phyloP scores from a whole-genome alignment of 164 flowering plant species.

The Tetrastigma voinierianum region DNA sequence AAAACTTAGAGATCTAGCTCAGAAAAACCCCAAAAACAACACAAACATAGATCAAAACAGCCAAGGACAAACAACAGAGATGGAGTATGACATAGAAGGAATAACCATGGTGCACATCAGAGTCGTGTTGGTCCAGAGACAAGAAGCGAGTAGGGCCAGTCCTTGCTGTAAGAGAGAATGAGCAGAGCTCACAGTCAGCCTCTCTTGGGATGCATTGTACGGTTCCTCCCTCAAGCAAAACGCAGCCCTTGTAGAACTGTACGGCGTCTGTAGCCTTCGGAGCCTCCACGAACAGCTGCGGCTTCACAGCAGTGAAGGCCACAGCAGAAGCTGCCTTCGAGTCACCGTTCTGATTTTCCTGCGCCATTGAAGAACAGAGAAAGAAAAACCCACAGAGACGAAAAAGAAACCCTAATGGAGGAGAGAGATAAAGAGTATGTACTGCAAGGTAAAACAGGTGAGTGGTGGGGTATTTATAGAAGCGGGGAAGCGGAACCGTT shows the following conservation, averaged over 20 bases:
- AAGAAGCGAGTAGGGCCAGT: slow-evolving; percentile 46
- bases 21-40: not conserved
- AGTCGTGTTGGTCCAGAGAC: slow-evolving; percentile 48
- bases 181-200: slow-evolving; percentile 79
- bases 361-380: slow-evolving; percentile 34
- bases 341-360: slow-evolving; percentile 39
- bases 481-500: slow-evolving; percentile 50
- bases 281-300: slow-evolving; percentile 58
- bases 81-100: slow-evolving; percentile 4
- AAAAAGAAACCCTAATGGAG: slow-evolving; percentile 32
- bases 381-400: slow-evolving; percentile 9
- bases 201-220: slow-evolving; percentile 65
- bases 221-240: slow-evolving; percentile 71
- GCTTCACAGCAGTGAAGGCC: slow-evolving; percentile 43
- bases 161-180: slow-evolving; percentile 52
- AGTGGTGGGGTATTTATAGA: slow-evolving; percentile 27
- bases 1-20: no score
- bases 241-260: slow-evolving; percentile 73
- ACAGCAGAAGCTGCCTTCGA: slow-evolving; percentile 27
- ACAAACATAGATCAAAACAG: not conserved
- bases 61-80: not conserved
- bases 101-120: slow-evolving; percentile 36
- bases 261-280: slow-evolving; percentile 73
- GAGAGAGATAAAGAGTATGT: slow-evolving; percentile 7
- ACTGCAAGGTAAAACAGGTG: slow-evolving; percentile 5